Conservation (phyloP, 1,284 basidiomycete species). For the Papiliotrema fonsecae region DNA sequence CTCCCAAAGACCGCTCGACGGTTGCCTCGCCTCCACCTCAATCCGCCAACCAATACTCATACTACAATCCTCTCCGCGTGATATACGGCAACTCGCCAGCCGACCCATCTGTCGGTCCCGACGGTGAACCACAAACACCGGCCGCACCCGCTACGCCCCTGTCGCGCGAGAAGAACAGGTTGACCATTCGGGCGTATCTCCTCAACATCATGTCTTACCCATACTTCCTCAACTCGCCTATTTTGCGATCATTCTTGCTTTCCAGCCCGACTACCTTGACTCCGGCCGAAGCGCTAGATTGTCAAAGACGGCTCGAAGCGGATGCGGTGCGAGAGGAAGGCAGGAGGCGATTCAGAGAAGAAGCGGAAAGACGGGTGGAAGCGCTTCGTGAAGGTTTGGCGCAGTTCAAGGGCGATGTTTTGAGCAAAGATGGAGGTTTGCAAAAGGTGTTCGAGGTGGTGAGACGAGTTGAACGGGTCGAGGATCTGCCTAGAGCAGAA, state of each 20-base stretch:
- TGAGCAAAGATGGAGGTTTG: constrained; percentile 83
- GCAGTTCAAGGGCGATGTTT: constrained; percentile 84
- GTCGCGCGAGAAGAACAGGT: constrained; percentile 86
- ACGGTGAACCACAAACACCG: not conserved
- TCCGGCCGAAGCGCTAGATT: constrained; percentile 73
- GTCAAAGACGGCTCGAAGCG: constrained; percentile 73
- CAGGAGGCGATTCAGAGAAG: constrained; percentile 73
- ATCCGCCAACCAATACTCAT: constrained; percentile 26
- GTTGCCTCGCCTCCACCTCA: constrained; percentile 46
- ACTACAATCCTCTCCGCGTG: constrained; percentile 43
- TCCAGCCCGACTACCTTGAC: constrained; percentile 69
- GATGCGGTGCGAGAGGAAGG: constrained; percentile 88
- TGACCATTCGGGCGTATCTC: constrained; percentile 90
- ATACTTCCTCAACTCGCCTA: constrained; percentile 72
- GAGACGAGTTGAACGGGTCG: constrained; percentile 71
- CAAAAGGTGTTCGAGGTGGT: constrained; percentile 82
- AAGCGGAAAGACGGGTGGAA: constrained; percentile 81
- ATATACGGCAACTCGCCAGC: constrained; percentile 39
- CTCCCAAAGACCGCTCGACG: constrained; percentile 77
- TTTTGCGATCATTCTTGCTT: constrained; percentile 80
- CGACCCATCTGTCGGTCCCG: constrained; percentile 3
- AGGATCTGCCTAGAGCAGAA: constrained; percentile 78
- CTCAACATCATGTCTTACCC: constrained; percentile 71
- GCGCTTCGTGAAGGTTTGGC: constrained; percentile 78
- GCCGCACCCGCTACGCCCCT: constrained; percentile 52